Evolutionary conservation across 1,284 basidiomycete genomes (phyloP), one percentile per base, ranked within the genome.

Genomic region (Rhodotorula sp.): DNA sequence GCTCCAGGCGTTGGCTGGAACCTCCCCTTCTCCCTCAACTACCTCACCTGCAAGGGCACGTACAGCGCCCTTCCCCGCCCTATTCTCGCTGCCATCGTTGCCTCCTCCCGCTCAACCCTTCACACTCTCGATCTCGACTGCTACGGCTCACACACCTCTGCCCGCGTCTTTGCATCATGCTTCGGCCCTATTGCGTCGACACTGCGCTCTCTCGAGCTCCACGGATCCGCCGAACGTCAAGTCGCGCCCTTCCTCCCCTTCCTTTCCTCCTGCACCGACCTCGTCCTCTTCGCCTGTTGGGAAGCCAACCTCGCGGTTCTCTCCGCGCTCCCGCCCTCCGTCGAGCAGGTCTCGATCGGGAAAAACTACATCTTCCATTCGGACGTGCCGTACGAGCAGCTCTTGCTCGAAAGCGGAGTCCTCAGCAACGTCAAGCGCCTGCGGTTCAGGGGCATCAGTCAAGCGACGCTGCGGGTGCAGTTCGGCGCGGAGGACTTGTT

Each of bases 41-140:
- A 47, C 5, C 52, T 68, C 31, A 31, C 50, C 22, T 64, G 62
- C 66, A 67, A 67, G 30, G 66, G 66, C 15, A 31, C 37, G 16
- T 68, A 55, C 53, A 26, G 26, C 40, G 30, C 52, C 15, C 64
- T 50, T 34, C 66, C 66, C n/a, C 8, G 11, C 2, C 6, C 51
- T 2, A 47, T 60, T 51, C 34, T 68, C n/a, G 44, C 47, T 10
- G 44, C 51, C 31, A 31, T 68, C 37, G 58, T 56, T 26, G 44
- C 37, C 22, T 59, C 66, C 1, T 64, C 62, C 18, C 20, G 8
- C 52, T 0, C 11, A 10, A 24, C 66, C 4, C 50, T 68, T 16
- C 28, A 26, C 20, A 20, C 46, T 8, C 57, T 68, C 57, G 66
- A 68, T 34, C 66, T 68, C 51, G 66, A 68, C 62, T 44, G 44